Percentiles rank a stretch among this genome's conserved stretches.
These are phyloP conservation scores for Ananas comosus DNA, from an alignment of 176 grass and related monocot genomes.

Conservation along the genomic window DNA sequence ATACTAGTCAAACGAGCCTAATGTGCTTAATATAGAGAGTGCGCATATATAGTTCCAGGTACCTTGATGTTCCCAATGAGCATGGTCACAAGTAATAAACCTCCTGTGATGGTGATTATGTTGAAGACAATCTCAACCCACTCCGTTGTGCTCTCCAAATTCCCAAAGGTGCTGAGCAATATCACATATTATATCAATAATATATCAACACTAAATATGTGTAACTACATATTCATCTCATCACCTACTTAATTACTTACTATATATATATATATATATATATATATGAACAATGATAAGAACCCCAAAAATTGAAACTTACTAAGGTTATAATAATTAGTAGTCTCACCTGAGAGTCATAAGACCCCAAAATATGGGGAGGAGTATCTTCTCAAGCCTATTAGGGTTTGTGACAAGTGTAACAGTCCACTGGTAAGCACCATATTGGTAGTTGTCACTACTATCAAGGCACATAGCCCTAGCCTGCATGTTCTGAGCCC, in stretches of 20 bases:
- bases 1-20: no score
- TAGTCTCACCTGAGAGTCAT: slow-evolving; percentile 61
- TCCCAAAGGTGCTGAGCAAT: slow-evolving; percentile 58
- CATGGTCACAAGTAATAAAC: slow-evolving; percentile 78
- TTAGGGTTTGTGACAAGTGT: slow-evolving; percentile 59
- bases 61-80: slow-evolving; percentile 98
- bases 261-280: no score
- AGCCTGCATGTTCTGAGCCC: slow-evolving; percentile 40
- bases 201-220: neutral
- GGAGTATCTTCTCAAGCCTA: slow-evolving; percentile 71
- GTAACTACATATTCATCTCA: no score
- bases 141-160: slow-evolving; percentile 85
- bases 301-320: neutral
- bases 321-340: neutral
- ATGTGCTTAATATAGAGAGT: no score
- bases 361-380: slow-evolving; percentile 95
- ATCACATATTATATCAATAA: neutral
- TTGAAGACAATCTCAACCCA: slow-evolving; percentile 98
- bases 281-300: neutral
- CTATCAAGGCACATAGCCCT: slow-evolving; percentile 33
- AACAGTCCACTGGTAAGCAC: slow-evolving; percentile 80
- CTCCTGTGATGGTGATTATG: slow-evolving; percentile 75
- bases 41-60: neutral
- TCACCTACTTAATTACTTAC: no score
- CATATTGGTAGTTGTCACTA: slow-evolving; percentile 59